These are phyloP conservation scores for Abortiporus biennis DNA, from an alignment of 1,284 basidiomycete species.

Conservation along the genomic window DNA sequence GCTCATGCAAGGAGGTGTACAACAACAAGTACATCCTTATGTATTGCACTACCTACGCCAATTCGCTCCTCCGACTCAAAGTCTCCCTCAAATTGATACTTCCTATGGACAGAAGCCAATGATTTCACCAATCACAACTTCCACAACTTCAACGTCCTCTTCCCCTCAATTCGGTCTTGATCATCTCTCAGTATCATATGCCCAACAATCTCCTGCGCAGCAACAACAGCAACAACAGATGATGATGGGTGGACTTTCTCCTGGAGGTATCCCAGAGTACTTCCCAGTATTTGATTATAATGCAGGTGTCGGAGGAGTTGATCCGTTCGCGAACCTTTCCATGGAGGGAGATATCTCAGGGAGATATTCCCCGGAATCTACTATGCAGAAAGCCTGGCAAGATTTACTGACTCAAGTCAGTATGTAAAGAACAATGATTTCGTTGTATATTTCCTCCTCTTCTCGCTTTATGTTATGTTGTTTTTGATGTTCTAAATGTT, in stretches of 20 bases:
- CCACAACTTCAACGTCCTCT: conserved; percentile 14
- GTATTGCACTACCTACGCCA: conserved; percentile 64
- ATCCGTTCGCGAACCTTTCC: conserved; percentile 13
- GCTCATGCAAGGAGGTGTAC: conserved; percentile 22
- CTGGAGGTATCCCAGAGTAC: conserved; percentile 52
- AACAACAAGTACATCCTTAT: conserved; percentile 41
- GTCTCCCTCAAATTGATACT: background rate
- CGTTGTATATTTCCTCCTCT: too few relatives aligned
- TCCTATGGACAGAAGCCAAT: background rate
- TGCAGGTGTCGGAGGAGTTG: conserved; percentile 21
- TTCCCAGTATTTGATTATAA: conserved; percentile 75
- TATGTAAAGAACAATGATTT: conserved; percentile 12
- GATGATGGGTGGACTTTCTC: conserved; percentile 19
- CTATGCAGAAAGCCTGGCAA: conserved; percentile 31
- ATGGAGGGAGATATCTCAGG: conserved; percentile 19
- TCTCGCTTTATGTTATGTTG: too few relatives aligned
- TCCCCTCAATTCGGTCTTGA: conserved; percentile 7
- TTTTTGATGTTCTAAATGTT: too few relatives aligned
- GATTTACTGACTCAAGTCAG: conserved; percentile 33
- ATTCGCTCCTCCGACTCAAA: conserved; percentile 36
- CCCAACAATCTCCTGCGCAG: conserved; percentile 7
- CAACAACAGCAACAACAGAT: conserved; percentile 5
- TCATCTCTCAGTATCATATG: conserved; percentile 7
- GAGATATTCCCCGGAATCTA: conserved; percentile 26
- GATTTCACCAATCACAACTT: conserved; percentile 9